These are phyloP conservation scores for Pelargonium australe DNA, from an alignment of 441 rosid genomes.

Conservation along the genomic window DNA sequence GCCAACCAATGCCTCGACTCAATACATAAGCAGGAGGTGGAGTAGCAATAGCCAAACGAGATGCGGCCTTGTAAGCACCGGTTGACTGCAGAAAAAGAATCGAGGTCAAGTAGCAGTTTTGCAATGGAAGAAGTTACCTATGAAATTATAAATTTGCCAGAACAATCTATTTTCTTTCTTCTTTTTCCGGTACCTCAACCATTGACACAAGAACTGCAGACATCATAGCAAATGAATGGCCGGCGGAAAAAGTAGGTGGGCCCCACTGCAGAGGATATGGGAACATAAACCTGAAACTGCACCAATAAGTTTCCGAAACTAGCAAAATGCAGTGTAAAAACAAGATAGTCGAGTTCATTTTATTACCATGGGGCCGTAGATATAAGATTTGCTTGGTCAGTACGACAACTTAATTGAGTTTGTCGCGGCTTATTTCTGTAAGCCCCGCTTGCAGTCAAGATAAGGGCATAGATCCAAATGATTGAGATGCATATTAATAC, in stretches of 20 bases:
- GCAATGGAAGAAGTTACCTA: not conserved
- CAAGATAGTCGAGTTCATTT: no score
- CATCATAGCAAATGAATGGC: conserved; percentile 74
- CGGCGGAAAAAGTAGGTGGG: conserved; percentile 64
- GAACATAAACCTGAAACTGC: conserved; percentile 48
- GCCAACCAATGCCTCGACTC: conserved; percentile 77
- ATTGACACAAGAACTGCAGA: conserved; percentile 69
- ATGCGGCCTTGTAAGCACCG: conserved; percentile 67
- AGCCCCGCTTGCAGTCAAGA: conserved; percentile 67
- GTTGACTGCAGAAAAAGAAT: conserved; percentile 44
- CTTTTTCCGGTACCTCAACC: no score
- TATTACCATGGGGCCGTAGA: conserved; percentile 79
- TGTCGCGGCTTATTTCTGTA: conserved; percentile 36
- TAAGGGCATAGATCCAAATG: conserved; percentile 54
- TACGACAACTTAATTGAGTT: conserved; percentile 56
- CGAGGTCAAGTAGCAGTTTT: conserved; percentile 4
- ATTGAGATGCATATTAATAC: conserved; percentile 47
- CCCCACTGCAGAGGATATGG: conserved; percentile 85
- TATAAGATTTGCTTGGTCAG: conserved; percentile 61
- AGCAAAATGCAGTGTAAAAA: not conserved
- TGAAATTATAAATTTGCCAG: not conserved
- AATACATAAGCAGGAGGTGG: conserved; percentile 71
- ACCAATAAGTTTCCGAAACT: conserved; percentile 12
- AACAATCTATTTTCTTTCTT: no score
- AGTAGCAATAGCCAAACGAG: conserved; percentile 72